A percentile compares a stretch with the other conserved stretches of the same genome.
These are phyloP conservation scores for Pseudocercospora musae DNA, from an alignment of 2,329 filamentous ascomycete genomes.

Conservation along the genomic window DNA sequence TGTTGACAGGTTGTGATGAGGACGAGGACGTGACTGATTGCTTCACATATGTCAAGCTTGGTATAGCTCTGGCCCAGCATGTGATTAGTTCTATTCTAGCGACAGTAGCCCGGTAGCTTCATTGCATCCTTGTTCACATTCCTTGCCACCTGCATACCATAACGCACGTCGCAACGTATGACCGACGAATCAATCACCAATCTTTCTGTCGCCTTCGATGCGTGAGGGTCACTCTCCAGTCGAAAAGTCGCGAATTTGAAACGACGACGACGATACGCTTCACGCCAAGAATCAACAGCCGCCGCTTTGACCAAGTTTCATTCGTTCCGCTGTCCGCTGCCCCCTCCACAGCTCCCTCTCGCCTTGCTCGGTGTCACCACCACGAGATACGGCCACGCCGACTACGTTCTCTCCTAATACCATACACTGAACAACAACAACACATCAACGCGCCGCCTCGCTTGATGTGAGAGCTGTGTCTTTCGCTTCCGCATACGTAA, in stretches of 20 bases:
- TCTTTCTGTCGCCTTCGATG: background rate
- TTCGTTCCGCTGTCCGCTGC: background rate
- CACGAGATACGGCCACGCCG: background rate
- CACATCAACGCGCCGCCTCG: background rate
- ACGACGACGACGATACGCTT: background rate
- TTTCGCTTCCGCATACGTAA: slow-evolving; percentile 1
- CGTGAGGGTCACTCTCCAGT: background rate
- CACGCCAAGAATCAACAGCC: background rate
- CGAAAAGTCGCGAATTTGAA: background rate
- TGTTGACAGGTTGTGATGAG: slow-evolving; percentile 10
- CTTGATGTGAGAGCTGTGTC: background rate
- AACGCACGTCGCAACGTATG: background rate
- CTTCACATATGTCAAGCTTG: too few relatives aligned
- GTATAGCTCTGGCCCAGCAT: background rate
- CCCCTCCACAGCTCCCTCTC: background rate
- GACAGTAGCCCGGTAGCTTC: background rate
- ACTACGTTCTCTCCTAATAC: background rate
- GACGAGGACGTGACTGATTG: slow-evolving; percentile 5
- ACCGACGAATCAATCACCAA: background rate
- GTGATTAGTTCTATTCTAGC: background rate
- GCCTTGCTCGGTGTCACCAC: background rate
- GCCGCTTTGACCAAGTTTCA: background rate
- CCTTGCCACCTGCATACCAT: background rate
- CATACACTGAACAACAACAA: background rate
- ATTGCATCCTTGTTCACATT: slow-evolving; percentile 3